Evolutionary conservation across 345 rosid genomes (phyloP).

Genomic region (Microcos paniculata): DNA sequence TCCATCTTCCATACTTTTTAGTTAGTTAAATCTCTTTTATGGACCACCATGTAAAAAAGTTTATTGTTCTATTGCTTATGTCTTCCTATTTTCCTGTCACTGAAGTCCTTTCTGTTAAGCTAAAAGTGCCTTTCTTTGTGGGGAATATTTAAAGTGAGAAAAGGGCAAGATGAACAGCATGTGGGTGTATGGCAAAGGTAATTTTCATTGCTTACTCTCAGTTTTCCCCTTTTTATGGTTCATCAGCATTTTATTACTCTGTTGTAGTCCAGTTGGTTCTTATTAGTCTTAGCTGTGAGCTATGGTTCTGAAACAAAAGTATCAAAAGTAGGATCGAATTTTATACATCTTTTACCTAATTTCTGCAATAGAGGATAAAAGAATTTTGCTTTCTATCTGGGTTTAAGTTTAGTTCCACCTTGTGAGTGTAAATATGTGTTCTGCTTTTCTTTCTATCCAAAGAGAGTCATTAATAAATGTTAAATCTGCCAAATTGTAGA

Average conservation of each 20-base stretch:
- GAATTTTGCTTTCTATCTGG: background rate
- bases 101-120: background rate
- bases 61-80: background rate
- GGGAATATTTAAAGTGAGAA: slow-evolving; percentile 1
- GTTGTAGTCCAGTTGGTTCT: background rate
- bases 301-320: background rate
- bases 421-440: background rate
- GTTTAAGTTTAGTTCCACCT: background rate
- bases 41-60: background rate
- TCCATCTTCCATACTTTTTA: background rate
- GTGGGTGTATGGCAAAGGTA: background rate
- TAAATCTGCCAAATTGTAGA: background rate
- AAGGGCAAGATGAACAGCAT: background rate
- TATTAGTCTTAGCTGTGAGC: background rate
- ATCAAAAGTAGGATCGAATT: background rate
- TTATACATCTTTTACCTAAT: background rate
- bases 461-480: background rate
- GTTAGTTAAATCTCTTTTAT: background rate
- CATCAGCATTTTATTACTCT: background rate
- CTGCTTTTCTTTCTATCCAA: background rate
- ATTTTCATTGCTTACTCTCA: background rate
- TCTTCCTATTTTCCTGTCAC: background rate
- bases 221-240: background rate
- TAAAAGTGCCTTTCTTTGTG: background rate
- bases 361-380: background rate